These are phyloP conservation scores for Aspergillus funiculosus DNA, from an alignment of 495 filamentous ascomycete species.

Conservation along the genomic window DNA sequence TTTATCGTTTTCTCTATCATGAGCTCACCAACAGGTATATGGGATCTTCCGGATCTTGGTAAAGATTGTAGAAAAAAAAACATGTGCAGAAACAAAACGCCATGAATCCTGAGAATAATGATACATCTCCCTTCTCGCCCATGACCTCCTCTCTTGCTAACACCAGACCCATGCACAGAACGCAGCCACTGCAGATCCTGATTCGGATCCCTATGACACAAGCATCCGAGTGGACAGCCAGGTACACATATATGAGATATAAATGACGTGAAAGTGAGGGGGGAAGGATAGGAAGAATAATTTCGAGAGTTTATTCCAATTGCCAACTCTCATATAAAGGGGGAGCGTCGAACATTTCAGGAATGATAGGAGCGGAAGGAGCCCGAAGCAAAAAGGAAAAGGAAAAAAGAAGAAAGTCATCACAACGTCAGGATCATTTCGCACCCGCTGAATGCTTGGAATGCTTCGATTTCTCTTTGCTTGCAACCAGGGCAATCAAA, in stretches of 20 bases:
- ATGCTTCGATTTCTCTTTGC: constrained; percentile 24
- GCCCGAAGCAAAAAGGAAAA: neutral
- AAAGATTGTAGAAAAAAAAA: too few species aligned
- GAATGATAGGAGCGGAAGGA: neutral
- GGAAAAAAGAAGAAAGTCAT: constrained; percentile 5
- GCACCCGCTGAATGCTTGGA: too few species aligned
- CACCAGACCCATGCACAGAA: constrained; percentile 7
- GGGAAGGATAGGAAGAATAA: neutral
- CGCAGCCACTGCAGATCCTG: neutral
- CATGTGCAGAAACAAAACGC: neutral
- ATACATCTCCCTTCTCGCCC: constrained; percentile 9
- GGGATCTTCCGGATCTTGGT: too few species aligned
- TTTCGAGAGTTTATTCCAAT: neutral
- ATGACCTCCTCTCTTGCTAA: constrained; percentile 2
- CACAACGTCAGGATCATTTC: constrained; percentile 5
- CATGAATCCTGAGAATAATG: constrained; percentile 4
- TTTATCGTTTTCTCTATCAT: too few species aligned
- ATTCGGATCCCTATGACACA: neutral
- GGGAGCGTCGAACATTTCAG: neutral
- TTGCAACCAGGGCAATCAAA: constrained; percentile 74
- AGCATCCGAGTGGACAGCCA: neutral
- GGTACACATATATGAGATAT: neutral
- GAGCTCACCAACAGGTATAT: too few species aligned
- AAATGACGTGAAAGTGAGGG: neutral
- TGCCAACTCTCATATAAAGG: neutral